phyloP scores from a whole-genome alignment of 176 grass and related monocot genomes.

The Rhynchospora tenuis region DNA sequence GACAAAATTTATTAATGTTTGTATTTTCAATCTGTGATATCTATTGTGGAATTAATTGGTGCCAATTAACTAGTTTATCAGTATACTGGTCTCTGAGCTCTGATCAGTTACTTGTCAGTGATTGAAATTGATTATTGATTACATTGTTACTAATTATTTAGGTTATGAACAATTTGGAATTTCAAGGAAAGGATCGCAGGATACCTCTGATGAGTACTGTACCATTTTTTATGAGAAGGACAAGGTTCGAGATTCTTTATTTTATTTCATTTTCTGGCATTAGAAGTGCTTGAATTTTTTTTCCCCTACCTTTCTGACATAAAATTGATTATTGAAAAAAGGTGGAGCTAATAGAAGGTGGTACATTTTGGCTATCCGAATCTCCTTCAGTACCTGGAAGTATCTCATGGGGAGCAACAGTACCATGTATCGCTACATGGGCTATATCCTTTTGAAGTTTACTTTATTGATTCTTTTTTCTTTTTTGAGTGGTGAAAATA shows the following conservation, averaged over 20 bases:
- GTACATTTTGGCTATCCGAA: slow-evolving; percentile 98
- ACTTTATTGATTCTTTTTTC: background rate
- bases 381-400: slow-evolving; percentile 93
- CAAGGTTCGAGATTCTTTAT: slow-evolving; percentile 43
- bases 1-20: background rate
- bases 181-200: slow-evolving; percentile 95
- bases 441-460: slow-evolving; percentile 74
- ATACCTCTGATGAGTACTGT: slow-evolving; percentile 86
- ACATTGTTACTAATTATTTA: slow-evolving; percentile 21
- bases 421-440: slow-evolving; percentile 94
- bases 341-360: slow-evolving; percentile 96
- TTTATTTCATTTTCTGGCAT: background rate
- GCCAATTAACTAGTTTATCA: background rate
- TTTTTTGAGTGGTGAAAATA: background rate
- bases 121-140: background rate
- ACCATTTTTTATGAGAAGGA: slow-evolving; percentile 99
- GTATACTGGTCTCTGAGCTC: background rate
- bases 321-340: slow-evolving; percentile 36
- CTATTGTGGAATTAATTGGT: background rate
- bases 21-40: background rate
- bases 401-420: slow-evolving; percentile 77
- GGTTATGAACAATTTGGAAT: slow-evolving; percentile 98
- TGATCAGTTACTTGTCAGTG: background rate
- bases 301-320: slow-evolving; percentile 3
- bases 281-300: background rate